Conservation (phyloP, 2,329 filamentous ascomycete genomes). For the Achaetomium macrosporum region DNA sequence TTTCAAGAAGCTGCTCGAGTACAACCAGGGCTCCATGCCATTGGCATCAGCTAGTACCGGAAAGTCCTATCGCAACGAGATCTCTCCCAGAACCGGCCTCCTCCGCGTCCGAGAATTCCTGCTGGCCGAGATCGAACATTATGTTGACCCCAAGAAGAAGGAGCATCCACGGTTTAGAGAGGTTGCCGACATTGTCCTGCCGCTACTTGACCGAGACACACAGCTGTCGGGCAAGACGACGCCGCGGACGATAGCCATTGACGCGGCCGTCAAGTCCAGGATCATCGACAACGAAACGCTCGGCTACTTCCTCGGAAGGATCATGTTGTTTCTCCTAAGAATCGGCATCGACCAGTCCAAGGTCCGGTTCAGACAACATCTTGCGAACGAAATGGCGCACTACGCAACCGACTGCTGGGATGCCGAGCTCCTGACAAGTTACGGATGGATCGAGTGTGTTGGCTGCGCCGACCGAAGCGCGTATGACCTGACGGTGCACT, state of each 20-base stretch:
- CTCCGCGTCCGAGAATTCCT: constrained; percentile 3
- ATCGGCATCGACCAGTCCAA: constrained; percentile 1
- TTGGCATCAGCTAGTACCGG: constrained; percentile 7
- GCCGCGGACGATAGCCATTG: constrained; percentile 51
- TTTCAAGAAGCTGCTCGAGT: constrained; percentile 10
- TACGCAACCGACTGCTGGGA: constrained; percentile 4
- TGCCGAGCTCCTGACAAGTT: neutral
- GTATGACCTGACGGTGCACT: constrained; percentile 60
- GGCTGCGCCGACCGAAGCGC: constrained; percentile 63
- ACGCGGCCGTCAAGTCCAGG: constrained; percentile 54
- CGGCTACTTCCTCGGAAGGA: constrained; percentile 4
- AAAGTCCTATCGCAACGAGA: constrained; percentile 6
- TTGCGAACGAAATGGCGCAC: constrained; percentile 8
- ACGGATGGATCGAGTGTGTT: constrained; percentile 5
- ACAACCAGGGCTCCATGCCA: constrained; percentile 9
- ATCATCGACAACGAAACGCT: constrained; percentile 61
- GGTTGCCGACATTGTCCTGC: neutral
- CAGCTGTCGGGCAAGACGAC: constrained; percentile 51
- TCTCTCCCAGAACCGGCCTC: constrained; percentile 1
- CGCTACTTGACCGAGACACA: neutral
- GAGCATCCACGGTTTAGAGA: neutral
- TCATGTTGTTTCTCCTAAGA: neutral
- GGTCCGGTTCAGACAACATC: constrained; percentile 4
- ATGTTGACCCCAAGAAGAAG: constrained; percentile 1
- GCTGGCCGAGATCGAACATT: constrained; percentile 4